Conservation (phyloP, 2,329 filamentous ascomycete genomes). For the Parastagonospora nodorum region DNA sequence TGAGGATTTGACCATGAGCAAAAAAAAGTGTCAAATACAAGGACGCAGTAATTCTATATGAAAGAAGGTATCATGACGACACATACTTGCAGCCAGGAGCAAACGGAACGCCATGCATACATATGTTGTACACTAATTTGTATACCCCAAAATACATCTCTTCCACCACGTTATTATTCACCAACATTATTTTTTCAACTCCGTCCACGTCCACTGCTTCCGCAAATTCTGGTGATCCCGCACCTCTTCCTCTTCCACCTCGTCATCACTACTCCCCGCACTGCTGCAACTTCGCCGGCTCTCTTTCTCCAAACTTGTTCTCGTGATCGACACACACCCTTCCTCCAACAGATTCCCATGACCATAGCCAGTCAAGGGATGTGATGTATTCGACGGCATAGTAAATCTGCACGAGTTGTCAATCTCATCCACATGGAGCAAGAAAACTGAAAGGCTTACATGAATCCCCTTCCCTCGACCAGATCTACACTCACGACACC, state of each 20-base stretch:
- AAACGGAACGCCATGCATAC: neutral
- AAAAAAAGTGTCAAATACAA: neutral
- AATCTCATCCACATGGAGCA: neutral
- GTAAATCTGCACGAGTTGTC: neutral
- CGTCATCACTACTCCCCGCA: conserved; percentile 9
- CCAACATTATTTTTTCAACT: conserved; percentile 1
- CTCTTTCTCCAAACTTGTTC: conserved; percentile 2
- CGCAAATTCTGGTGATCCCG: conserved; percentile 15
- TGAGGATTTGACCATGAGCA: neutral
- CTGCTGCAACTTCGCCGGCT: conserved; percentile 1
- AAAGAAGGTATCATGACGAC: too few species aligned
- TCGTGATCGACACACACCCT: conserved; percentile 17
- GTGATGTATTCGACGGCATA: conserved; percentile 9
- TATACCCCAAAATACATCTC: neutral
- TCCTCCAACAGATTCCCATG: conserved; percentile 21
- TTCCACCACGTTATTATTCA: neutral
- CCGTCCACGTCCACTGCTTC: conserved; percentile 21
- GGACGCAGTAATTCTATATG: too few species aligned
- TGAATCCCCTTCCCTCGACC: conserved; percentile 15
- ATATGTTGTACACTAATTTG: neutral
- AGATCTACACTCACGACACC: conserved; percentile 13
- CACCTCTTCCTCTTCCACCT: conserved; percentile 11
- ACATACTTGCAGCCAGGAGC: too few species aligned
- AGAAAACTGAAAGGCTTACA: conserved; percentile 6
- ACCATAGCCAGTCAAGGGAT: conserved; percentile 13